Conservation (phyloP, 345 rosid genomes). For the Rubroshorea leprosula region DNA sequence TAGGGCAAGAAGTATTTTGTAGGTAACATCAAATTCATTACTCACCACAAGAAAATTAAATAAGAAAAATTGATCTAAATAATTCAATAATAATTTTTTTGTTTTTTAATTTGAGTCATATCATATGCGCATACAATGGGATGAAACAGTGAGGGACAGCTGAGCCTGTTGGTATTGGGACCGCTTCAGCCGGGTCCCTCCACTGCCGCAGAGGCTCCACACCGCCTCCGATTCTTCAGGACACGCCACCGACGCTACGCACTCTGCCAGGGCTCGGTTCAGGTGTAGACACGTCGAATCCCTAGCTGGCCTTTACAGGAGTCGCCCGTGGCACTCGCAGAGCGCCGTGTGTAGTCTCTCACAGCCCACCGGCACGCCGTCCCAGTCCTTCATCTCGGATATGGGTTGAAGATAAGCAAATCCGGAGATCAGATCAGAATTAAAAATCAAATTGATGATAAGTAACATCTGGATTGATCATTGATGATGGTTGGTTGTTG, state of each 20-base stretch:
- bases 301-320: constrained; percentile 42
- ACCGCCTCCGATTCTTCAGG: constrained; percentile 81
- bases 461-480: neutral
- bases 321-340: constrained; percentile 59
- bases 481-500: neutral
- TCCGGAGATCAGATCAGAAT: neutral
- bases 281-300: constrained; percentile 62
- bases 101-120: no score
- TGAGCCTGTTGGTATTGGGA: constrained; percentile 81
- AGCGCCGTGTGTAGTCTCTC: constrained; percentile 57
- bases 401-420: neutral
- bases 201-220: constrained; percentile 63
- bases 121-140: no score
- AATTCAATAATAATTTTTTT: no score
- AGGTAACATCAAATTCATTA: no score
- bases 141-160: no score
- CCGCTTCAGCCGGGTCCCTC: constrained; percentile 78
- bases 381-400: neutral
- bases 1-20: no score
- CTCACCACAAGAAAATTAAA: no score
- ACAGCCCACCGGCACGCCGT: constrained; percentile 23
- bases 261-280: constrained; percentile 69
- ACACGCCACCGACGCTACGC: constrained; percentile 57
- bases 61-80: no score
- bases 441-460: neutral